Conservation (phyloP, 2,329 filamentous ascomycete genomes). For the Gnomoniopsis sp. region DNA sequence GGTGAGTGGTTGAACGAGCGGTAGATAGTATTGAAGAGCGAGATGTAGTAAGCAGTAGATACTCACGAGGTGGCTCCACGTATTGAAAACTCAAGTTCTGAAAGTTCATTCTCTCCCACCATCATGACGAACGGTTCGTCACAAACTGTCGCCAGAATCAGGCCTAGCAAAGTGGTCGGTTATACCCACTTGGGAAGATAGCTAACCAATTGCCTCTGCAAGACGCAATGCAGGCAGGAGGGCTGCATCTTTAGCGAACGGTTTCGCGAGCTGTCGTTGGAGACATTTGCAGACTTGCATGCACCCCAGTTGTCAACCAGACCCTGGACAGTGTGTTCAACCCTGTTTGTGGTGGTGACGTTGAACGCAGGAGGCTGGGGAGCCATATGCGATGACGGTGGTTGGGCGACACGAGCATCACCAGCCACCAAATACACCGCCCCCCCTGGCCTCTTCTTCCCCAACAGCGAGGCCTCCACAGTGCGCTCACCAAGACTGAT, state of each 20-base stretch:
- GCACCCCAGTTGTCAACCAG: not conserved
- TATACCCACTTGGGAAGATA: constrained; percentile 9
- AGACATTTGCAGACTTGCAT: constrained; percentile 6
- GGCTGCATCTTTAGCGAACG: constrained; percentile 11
- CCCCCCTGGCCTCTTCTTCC: not conserved
- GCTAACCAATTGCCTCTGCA: constrained; percentile 14
- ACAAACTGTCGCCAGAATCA: not conserved
- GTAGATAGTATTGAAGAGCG: not conserved
- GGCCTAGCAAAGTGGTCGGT: constrained; percentile 3
- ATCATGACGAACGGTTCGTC: constrained; percentile 16
- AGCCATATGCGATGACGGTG: constrained; percentile 11
- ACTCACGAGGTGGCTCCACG: constrained; percentile 24
- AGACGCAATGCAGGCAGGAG: constrained; percentile 11
- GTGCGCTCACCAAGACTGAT: not conserved
- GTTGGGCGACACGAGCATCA: constrained; percentile 13
- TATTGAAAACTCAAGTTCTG: constrained; percentile 20
- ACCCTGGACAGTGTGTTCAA: not conserved
- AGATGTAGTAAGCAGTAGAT: constrained; percentile 1
- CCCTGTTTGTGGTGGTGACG: constrained; percentile 6
- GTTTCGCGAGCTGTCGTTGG: constrained; percentile 13
- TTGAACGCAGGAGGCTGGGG: constrained; percentile 15
- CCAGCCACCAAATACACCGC: constrained; percentile 14
- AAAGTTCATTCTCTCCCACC: constrained; percentile 22
- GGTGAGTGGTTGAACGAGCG: not conserved
- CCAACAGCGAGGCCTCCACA: not conserved